These are phyloP conservation scores for Aspergillus homomorphus DNA, from an alignment of 495 filamentous ascomycete genomes.

Conservation along the genomic window DNA sequence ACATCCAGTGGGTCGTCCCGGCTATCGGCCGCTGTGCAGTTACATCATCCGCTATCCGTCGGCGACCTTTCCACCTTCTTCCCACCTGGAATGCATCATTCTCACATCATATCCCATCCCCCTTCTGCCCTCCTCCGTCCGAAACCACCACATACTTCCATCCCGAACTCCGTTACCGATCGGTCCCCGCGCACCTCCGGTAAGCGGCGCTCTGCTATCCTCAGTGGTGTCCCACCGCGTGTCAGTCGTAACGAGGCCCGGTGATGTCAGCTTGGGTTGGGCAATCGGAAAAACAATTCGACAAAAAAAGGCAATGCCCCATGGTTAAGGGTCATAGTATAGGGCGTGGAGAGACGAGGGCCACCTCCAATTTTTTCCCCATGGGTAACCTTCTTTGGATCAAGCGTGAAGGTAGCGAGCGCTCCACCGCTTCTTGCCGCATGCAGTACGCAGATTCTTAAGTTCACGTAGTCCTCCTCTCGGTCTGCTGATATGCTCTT, in stretches of 20 bases:
- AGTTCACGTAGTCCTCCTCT: background rate
- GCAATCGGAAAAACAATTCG: background rate
- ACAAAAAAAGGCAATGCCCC: background rate
- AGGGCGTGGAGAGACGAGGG: background rate
- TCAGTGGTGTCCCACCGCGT: background rate
- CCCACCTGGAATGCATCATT: conserved; percentile 6
- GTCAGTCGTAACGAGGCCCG: background rate
- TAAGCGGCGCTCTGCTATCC: background rate
- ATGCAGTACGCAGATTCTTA: background rate
- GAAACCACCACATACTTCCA: conserved; percentile 2
- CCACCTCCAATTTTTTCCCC: conserved; percentile 2
- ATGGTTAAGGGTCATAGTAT: background rate
- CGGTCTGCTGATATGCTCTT: background rate
- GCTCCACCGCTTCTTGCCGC: background rate
- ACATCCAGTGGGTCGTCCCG: conserved; percentile 1
- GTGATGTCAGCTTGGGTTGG: conserved; percentile 1
- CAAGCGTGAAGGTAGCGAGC: background rate
- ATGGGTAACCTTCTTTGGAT: conserved; percentile 2
- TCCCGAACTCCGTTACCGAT: background rate
- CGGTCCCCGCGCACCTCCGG: background rate
- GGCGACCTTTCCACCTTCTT: conserved; percentile 2
- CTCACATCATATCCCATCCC: background rate
- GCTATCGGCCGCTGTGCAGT: background rate
- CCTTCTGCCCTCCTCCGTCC: background rate
- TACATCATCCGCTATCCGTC: background rate